These are phyloP conservation scores for Apophysomyces ossiformis DNA, from an alignment of 371 early-diverging fungal genomes.

Conservation along the genomic window DNA sequence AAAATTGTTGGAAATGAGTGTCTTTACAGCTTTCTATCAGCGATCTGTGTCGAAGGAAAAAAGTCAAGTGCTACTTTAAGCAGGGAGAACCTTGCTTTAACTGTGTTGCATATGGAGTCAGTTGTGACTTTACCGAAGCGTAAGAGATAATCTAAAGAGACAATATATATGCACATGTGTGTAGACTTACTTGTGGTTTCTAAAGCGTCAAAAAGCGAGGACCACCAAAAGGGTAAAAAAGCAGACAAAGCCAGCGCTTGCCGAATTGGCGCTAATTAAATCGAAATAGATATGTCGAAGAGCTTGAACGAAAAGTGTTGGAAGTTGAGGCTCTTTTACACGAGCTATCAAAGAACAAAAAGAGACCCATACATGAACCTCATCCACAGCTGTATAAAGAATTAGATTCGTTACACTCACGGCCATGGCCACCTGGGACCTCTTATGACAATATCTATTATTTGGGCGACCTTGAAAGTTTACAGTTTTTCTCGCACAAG, in stretches of 20 bases:
- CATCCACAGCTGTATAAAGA: constrained; percentile 11
- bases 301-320: constrained; percentile 40
- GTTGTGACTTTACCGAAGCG: constrained; percentile 29
- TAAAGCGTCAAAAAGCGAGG: constrained; percentile 35
- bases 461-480: constrained; percentile 46
- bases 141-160: constrained; percentile 8
- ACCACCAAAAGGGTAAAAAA: constrained; percentile 37
- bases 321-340: constrained; percentile 32
- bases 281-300: constrained; percentile 38
- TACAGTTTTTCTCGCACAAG: constrained; percentile 51
- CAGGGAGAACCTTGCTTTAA: constrained; percentile 35
- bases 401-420: constrained; percentile 20
- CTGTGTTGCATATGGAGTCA: constrained; percentile 32
- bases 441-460: constrained; percentile 41
- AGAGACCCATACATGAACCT: constrained; percentile 3
- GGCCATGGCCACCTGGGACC: constrained; percentile 19
- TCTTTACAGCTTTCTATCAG: constrained; percentile 15
- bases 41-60: constrained; percentile 42
- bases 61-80: constrained; percentile 37
- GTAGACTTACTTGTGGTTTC: neutral
- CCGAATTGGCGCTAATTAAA: neutral
- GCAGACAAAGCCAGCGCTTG: neutral
- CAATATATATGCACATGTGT: neutral
- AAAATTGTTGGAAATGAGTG: neutral
- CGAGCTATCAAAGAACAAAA: constrained; percentile 8